Percentiles rank a stretch among this genome's conserved stretches.
Conservation (phyloP, 1,284 basidiomycete species). For the Tetrapyrgos nigripes region DNA sequence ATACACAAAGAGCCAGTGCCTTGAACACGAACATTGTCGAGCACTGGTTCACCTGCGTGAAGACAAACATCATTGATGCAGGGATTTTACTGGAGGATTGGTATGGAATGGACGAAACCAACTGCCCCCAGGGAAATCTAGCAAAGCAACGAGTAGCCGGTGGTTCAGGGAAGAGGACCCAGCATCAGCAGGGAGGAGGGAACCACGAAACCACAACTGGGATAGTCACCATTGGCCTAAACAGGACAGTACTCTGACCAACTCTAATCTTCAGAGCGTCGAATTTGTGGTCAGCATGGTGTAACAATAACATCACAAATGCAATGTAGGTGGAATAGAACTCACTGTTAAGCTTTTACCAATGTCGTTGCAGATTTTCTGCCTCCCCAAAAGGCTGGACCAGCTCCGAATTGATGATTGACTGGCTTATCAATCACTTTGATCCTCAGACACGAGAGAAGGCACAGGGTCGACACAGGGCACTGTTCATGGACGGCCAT, state of each 20-base stretch:
- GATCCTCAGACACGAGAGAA: constrained; percentile 39
- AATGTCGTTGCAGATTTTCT: constrained; percentile 17
- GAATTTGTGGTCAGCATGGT: constrained; percentile 30
- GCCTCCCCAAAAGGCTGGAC: constrained; percentile 34
- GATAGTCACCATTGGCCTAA: constrained; percentile 41
- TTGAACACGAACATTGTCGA: constrained; percentile 24
- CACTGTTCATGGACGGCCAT: constrained; percentile 46
- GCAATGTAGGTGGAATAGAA: constrained; percentile 25
- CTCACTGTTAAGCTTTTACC: background rate
- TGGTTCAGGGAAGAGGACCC: constrained; percentile 26
- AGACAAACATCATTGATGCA: constrained; percentile 20
- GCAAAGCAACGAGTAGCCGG: constrained; percentile 20
- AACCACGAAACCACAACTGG: constrained; percentile 37
- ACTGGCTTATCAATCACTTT: constrained; percentile 42
- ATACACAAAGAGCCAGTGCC: constrained; percentile 19
- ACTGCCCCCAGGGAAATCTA: constrained; percentile 19
- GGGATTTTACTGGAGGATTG: constrained; percentile 18
- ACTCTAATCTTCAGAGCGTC: constrained; percentile 44
- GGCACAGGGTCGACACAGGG: constrained; percentile 28
- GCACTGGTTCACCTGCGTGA: constrained; percentile 22
- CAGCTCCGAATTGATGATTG: constrained; percentile 29
- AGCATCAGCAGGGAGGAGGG: constrained; percentile 29
- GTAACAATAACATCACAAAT: constrained; percentile 30
- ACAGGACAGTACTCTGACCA: constrained; percentile 33
- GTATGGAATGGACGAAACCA: constrained; percentile 28